Evolutionary conservation across 306 rosid genomes (phyloP), one percentile per base, ranked within the genome.

Genomic region (Alnus rubra): DNA sequence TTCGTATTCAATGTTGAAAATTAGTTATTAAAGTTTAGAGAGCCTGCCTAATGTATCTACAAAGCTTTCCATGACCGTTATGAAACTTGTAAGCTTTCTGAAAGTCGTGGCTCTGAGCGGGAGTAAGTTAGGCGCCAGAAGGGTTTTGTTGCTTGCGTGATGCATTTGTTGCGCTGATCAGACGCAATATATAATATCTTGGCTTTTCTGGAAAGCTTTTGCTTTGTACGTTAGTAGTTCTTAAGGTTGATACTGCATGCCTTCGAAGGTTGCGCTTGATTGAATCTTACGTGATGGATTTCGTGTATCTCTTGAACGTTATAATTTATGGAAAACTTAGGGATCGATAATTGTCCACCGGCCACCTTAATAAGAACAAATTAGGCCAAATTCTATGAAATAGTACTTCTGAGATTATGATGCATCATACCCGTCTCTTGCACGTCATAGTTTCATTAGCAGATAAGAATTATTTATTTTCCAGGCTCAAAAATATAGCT

Each of bases 121-220:
- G 79, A 59, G 52, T 45, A 71, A 63, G 78, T 54, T 71, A 31
- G 79, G 76, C 44, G 68, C 47, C 30, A 9, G 37, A 2, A 51
- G 31, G 60, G 13, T 5, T 74, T 59, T 73, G 73, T 56, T 33
- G 49, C 56, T 73, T 65, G 79, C 16, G 18, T 39, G n/a, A 55
- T 28, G 69, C 2, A 63, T 54, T 78, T 45, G 55, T 71, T 71
- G 71, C 77, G 75, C 76, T 50, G 54, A 23, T 23, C 28, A 84
- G 71, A 82, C 79, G 84, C 75, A 84, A 82, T 78, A 71, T 52
- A 58, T 48, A 39, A 44, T 70, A 55, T n/a, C 30, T 28, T 52
- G 69, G 54, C 15, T 74, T 31, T 53, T 35, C 2, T 5, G 16
- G 42, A 31, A 35, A 4, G 7, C 69, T 31, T 3, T 62, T 62